Evolutionary conservation across 2,329 filamentous ascomycete genomes (phyloP).

Genomic region (Didymella exigua): DNA sequence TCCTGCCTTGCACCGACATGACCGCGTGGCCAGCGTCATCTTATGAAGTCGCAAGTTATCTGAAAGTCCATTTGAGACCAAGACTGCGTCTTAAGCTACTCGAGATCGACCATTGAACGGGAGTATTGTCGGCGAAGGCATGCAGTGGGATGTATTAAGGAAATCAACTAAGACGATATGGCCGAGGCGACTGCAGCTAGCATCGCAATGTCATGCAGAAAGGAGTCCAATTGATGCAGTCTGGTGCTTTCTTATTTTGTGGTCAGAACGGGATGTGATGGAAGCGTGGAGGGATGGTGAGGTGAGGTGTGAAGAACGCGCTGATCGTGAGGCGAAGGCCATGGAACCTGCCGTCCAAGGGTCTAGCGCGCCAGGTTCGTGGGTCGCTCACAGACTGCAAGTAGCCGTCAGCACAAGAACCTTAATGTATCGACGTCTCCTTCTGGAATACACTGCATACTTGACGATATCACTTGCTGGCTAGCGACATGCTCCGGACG

Average conservation of each 20-base stretch:
- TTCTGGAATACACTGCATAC: constrained; percentile 36
- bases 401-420: constrained; percentile 29
- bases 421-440: constrained; percentile 39
- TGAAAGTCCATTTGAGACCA: not conserved
- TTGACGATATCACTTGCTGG: constrained; percentile 15
- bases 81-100: not conserved
- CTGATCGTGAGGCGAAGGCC: constrained; percentile 4
- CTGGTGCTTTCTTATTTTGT: not conserved
- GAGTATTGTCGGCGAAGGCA: not conserved
- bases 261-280: not conserved
- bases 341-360: constrained; percentile 8
- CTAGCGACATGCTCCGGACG: constrained; percentile 19
- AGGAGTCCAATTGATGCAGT: not conserved
- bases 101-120: not conserved
- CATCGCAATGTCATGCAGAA: not conserved
- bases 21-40: constrained; percentile 3
- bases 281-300: constrained; percentile 1
- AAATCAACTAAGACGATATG: not conserved
- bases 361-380: constrained; percentile 9
- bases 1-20: constrained; percentile 1
- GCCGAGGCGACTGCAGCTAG: not conserved
- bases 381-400: constrained; percentile 24
- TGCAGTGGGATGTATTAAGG: not conserved
- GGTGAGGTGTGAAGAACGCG: constrained; percentile 11
- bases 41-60: not conserved